Evolutionary conservation across 164 flowering plant genomes (phyloP).

Genomic region (Houttuynia cordata): DNA sequence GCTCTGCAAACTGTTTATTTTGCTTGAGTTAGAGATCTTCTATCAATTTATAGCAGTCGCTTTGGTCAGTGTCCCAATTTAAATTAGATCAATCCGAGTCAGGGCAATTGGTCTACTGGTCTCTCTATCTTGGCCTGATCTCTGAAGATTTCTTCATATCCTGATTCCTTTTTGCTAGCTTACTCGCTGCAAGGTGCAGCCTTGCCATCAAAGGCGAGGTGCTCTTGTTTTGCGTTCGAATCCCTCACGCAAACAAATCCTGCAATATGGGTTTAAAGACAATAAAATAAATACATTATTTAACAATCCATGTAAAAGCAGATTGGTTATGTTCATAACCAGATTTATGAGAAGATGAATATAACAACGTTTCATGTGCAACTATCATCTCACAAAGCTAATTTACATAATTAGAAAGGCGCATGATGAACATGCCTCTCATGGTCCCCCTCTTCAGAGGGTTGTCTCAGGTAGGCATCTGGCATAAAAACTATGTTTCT

Average conservation of each 20-base stretch:
- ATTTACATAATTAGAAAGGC: too few species aligned
- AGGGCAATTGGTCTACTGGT: neutral
- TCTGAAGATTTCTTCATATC: slow-evolving; percentile 13
- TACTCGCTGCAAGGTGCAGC: slow-evolving; percentile 63
- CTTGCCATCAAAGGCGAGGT: slow-evolving; percentile 61
- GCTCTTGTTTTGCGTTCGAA: slow-evolving; percentile 56
- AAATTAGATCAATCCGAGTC: neutral
- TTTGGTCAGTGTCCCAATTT: neutral
- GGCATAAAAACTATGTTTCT: too few species aligned
- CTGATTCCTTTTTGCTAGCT: slow-evolving; percentile 14
- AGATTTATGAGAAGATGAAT: too few species aligned
- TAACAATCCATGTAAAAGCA: neutral
- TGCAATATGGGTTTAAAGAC: slow-evolving; percentile 16
- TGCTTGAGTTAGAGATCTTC: slow-evolving; percentile 3
- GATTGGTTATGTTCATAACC: neutral
- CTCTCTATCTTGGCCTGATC: slow-evolving; percentile 8
- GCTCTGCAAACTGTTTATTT: neutral
- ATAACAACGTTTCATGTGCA: too few species aligned
- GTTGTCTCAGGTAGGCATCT: too few species aligned
- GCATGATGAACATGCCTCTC: too few species aligned
- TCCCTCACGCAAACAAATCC: slow-evolving; percentile 73
- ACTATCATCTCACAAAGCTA: too few species aligned
- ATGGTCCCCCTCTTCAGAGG: too few species aligned
- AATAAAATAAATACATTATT: too few species aligned
- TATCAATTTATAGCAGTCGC: slow-evolving; percentile 3